Base-by-base conservation (phyloP, 1,284 basidiomycete species). In the Fomitopsis betulina region DNA sequence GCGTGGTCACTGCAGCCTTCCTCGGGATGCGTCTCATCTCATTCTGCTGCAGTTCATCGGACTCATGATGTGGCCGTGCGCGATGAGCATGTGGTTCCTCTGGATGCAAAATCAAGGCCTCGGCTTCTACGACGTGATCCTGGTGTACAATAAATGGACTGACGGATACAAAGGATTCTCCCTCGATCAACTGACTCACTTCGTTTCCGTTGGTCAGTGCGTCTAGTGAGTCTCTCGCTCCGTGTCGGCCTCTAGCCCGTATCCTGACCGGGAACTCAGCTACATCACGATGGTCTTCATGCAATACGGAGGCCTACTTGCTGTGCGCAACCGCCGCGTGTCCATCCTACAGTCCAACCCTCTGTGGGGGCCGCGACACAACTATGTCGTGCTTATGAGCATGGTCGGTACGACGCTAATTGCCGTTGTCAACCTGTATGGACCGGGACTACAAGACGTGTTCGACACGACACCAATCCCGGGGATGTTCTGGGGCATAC, bases 201-300 rank as follows among this genome's bases (percentile, higher is more conserved):
- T 79, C 9, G 79, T 82, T 65, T 76, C 70, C 27, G 73, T 81
- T 47, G 79, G 77, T 30, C 74, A 79, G 60, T 79, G 76, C 63
- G 70, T 76, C 47, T 79, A 78, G 77, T 79, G 58, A 45, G 75
- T 66, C 33, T 1, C 8, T 15, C 38, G 19, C 38, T 15, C 13
- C 13, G 17, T 13, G 10, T 38, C 27, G 32, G 47, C 13, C 23
- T 23, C 10, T 25, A 23, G 38, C 72, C 38, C 15, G 10, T 35
- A 37, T 85, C 83, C 70, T 82, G 13, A 37, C 35, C 3, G 35
- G 35, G 4, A 3, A 12, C 12, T 37, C 73, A 87, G 82, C 33
- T 76, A 89, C 42, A 81, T 89, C 52, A 62, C 66, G 6, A 64
- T 67, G 47, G 66, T 67, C 5, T 76, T 87, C 59, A 84, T 85